These are phyloP conservation scores for Beta macrorhiza DNA, from an alignment of 179 eudicot genomes.

Conservation along the genomic window DNA sequence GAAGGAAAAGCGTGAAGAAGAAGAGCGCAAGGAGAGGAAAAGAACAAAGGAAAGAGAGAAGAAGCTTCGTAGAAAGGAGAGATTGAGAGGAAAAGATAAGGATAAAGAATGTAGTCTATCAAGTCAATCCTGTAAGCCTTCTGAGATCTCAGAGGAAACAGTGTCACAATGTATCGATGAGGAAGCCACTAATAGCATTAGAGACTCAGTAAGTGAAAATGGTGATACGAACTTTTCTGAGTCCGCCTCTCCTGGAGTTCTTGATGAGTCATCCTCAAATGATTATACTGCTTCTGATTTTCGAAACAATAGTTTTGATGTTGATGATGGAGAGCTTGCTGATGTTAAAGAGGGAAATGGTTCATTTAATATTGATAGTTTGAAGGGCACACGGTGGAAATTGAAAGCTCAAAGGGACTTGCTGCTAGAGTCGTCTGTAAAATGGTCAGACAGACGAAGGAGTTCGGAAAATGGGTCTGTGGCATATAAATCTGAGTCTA, in stretches of 20 bases:
- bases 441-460: conserved; percentile 57
- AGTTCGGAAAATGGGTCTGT: conserved; percentile 44
- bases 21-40: conserved; percentile 89
- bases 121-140: conserved; percentile 36
- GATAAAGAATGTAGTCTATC: conserved; percentile 59
- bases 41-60: conserved; percentile 93
- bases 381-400: conserved; percentile 48
- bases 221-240: conserved; percentile 43
- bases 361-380: conserved; percentile 40
- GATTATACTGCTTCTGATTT: conserved; percentile 36
- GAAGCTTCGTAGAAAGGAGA: conserved; percentile 92
- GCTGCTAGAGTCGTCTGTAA: conserved; percentile 39
- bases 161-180: conserved; percentile 38
- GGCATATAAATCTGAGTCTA: conserved; percentile 49
- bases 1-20: conserved; percentile 97
- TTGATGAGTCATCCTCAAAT: conserved; percentile 45
- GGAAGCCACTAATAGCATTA: conserved; percentile 36
- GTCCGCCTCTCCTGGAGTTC: conserved; percentile 41
- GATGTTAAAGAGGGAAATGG: conserved; percentile 39
- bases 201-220: conserved; percentile 41
- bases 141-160: conserved; percentile 40
- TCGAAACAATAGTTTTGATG: conserved; percentile 37
- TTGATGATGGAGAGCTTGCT: conserved; percentile 43
- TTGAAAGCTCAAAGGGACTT: conserved; percentile 43
- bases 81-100: conserved; percentile 82